Evolutionary conservation across 257 asterid species (phyloP), one percentile per base, ranked within the genome.

Genomic region (Scutellaria barbata): DNA sequence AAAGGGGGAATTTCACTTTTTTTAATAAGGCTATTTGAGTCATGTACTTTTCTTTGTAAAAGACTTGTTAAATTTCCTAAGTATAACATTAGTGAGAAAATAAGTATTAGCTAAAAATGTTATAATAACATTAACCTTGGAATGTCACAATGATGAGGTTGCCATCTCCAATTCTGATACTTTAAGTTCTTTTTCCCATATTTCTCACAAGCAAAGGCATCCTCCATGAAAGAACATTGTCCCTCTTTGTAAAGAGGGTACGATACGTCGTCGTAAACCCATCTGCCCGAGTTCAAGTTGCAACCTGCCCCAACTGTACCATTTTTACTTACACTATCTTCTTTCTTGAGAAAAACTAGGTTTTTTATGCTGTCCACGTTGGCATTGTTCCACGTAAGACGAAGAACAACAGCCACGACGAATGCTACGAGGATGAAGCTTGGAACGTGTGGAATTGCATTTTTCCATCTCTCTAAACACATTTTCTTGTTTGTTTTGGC

Each of bases 111-210:
- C 35, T 30, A 1, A 3, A 22, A 30, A 30, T 4, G 35, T 30
- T 30, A 30, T 30, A 30, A 30, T 5, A 30, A 30, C 35, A 30
- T 30, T 30, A 52, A 73, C 72, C 71, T 73, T 4, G 72, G 77
- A 42, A 73, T 57, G 53, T 73, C 59, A 42, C 91, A 86, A 7
- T 81, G 74, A 68, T 78, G 66, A 35, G 91, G 91, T 65, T 81
- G 83, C 87, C 91, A 86, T 68, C 81, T 71, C 86, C 88, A 85
- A 4, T 74, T 46, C 48, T 68, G 85, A 61, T 76, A 82, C 5
- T 43, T 74, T 6, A 69, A n/a, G 42, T 81, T 74, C 57, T 76
- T 79, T 54, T 86, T 83, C 12, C 90, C 83, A 39, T 63, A 52
- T 20, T 10, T 62, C 46, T 75, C 70, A 53, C 88, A 83, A 17